Evolutionary conservation across 306 rosid species (phyloP), one percentile per base, ranked within the genome.

Genomic region (Aeschynomene evenia): DNA sequence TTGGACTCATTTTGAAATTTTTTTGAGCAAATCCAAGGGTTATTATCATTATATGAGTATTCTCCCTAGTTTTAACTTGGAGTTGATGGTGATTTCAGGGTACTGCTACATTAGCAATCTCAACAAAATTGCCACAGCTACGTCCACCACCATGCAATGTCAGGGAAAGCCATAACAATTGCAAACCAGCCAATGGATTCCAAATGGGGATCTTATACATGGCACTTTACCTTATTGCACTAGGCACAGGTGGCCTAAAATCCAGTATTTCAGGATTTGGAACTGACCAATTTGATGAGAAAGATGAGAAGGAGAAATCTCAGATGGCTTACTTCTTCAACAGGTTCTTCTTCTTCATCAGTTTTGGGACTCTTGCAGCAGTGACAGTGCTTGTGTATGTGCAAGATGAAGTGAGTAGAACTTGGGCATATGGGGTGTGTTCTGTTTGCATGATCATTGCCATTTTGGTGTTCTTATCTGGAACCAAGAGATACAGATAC

Each of bases 181-280:
- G 98, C 96, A 43, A 77, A 51, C 78, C 43, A 63, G 96, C 97
- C 64, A 75, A 67, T 42, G 86, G 88, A 45, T 81, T 86, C 46
- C 98, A 93, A 75, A 86, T 90, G 96, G 96, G 94, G 59, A 79
- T 90, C 42, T 63, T 93, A 7, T 90, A 84, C 87, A 5, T 85
- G 52, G 89, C 91, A 29, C 72, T 93, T 21, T 93, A 85, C 66
- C 79, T 88, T 16, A 81, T 88, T 66, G 96, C 96, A 20, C 79
- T 93, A 21, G 98, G 97, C 46, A 90, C 88, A 0, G 97, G 98
- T 4, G 98, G 98, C 55, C 77, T 90, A 6, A 93, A 93, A 66
- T 93, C 98, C n/a, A 93, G 98, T 63, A 84, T 90, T 40, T 93
- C 97, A 1, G 98, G 98, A 15, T 93, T 93, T 52, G 98, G 98